Percentiles rank a stretch among this genome's conserved stretches.
These are phyloP conservation scores for Elasticomyces elasticus DNA, from an alignment of 495 filamentous ascomycete genomes.

Conservation along the genomic window DNA sequence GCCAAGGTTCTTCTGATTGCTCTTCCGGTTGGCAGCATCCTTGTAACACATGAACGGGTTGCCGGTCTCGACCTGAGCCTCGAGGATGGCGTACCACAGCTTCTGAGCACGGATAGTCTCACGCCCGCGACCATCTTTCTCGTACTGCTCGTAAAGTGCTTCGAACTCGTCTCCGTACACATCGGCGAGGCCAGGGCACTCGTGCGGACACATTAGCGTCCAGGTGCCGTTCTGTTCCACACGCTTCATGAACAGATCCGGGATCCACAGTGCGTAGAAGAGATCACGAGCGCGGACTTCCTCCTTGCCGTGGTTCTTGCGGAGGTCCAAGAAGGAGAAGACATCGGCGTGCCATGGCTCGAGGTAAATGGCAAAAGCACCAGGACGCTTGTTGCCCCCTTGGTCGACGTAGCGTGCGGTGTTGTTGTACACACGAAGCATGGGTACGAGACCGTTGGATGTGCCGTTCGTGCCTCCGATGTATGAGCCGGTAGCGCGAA, in stretches of 20 bases:
- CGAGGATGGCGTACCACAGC: constrained; percentile 96
- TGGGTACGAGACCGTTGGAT: constrained; percentile 93
- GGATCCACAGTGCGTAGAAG: constrained; percentile 97
- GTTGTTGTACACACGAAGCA: constrained; percentile 98
- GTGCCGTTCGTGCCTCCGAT: constrained; percentile 95
- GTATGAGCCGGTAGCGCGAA: constrained; percentile 93
- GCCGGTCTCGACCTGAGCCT: constrained; percentile 96
- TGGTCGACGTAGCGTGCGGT: constrained; percentile 97
- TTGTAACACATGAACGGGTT: constrained; percentile 99
- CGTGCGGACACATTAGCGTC: constrained; percentile 96
- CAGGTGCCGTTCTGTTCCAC: constrained; percentile 91
- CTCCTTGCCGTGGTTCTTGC: constrained; percentile 99
- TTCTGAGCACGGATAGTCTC: constrained; percentile 93
- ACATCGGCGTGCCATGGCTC: constrained; percentile 99
- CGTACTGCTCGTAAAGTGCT: constrained; percentile 87
- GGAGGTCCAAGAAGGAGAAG: constrained; percentile 91
- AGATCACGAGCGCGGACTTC: constrained; percentile 93
- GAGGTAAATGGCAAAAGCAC: constrained; percentile 98
- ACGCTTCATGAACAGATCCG: constrained; percentile 98
- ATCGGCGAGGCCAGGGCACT: constrained; percentile 88
- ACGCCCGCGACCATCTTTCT: constrained; percentile 78
- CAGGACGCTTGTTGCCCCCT: constrained; percentile 97
- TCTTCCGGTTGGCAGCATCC: constrained; percentile 94
- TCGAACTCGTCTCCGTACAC: constrained; percentile 97
- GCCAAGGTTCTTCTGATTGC: constrained; percentile 98